Evolutionary conservation across 1,284 basidiomycete genomes (phyloP).

Genomic region (Leccinum olivaceoglutinosum): DNA sequence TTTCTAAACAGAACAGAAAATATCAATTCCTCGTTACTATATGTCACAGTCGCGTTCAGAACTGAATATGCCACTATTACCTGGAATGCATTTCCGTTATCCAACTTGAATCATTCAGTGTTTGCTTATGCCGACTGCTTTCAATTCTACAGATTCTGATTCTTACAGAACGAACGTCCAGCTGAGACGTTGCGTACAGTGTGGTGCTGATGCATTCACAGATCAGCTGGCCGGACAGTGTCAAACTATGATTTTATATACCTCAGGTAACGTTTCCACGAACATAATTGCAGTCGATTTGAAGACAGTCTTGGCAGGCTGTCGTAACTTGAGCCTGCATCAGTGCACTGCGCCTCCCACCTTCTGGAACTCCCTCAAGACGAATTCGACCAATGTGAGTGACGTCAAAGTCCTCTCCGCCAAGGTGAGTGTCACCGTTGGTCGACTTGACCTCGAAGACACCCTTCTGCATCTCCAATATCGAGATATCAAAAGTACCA

Average conservation of each 20-base stretch:
- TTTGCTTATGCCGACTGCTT: no score
- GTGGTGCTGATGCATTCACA: no score
- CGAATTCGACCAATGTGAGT: conserved; percentile 82
- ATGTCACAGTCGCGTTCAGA: no score
- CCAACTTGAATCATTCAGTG: no score
- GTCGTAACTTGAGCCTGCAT: not conserved
- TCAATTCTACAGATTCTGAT: no score
- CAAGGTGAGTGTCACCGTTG: conserved; percentile 97
- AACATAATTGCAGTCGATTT: not conserved
- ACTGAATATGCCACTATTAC: no score
- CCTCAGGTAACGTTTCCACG: not conserved
- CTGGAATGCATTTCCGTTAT: no score
- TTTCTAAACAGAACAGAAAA: not conserved
- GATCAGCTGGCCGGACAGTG: not conserved
- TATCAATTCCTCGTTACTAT: not conserved
- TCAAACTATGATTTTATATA: not conserved
- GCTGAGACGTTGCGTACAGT: no score
- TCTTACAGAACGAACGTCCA: no score
- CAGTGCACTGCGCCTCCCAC: conserved; percentile 20
- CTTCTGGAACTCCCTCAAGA: conserved; percentile 94
- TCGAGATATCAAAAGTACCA: conserved; percentile 96
- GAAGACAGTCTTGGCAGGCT: not conserved
- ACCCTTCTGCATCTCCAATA: conserved; percentile 98
- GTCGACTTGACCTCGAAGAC: conserved; percentile 99
- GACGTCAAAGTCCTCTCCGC: conserved; percentile 98